Conservation (phyloP, 2,329 filamentous ascomycete genomes). For the Chrysosporium keratinophilum region DNA sequence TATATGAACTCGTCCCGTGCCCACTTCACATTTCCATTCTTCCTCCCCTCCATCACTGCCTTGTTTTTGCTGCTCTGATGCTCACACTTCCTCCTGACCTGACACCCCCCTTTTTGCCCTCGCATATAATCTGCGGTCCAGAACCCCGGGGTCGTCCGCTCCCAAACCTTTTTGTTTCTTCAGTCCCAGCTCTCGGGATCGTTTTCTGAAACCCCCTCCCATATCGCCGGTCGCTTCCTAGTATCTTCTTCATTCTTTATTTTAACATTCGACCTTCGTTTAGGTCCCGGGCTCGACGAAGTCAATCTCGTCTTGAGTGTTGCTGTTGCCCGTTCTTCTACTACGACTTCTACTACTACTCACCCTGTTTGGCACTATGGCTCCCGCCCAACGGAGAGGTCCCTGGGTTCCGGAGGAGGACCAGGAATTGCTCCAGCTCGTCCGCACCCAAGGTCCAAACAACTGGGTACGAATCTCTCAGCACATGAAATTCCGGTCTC, state of each 20-base stretch:
- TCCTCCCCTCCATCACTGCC: constrained; percentile 10
- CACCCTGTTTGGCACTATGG: constrained; percentile 24
- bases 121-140: constrained; percentile 6
- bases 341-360: background rate
- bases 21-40: constrained; percentile 1
- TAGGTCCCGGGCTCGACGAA: background rate
- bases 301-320: background rate
- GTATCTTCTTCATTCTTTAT: background rate
- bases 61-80: constrained; percentile 8
- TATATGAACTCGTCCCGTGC: constrained; percentile 12
- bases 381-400: constrained; percentile 55
- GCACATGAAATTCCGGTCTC: constrained; percentile 63
- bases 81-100: constrained; percentile 5
- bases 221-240: constrained; percentile 8
- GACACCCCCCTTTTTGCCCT: background rate
- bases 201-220: background rate
- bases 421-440: constrained; percentile 56
- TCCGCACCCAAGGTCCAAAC: constrained; percentile 59
- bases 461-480: constrained; percentile 87
- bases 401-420: constrained; percentile 79
- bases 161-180: background rate
- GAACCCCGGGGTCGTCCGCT: constrained; percentile 4
- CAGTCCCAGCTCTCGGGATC: background rate
- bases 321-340: background rate
- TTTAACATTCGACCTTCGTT: constrained; percentile 2